Base-by-base conservation (phyloP, 768 basidiomycete genomes). In the Suillus subluteus region DNA sequence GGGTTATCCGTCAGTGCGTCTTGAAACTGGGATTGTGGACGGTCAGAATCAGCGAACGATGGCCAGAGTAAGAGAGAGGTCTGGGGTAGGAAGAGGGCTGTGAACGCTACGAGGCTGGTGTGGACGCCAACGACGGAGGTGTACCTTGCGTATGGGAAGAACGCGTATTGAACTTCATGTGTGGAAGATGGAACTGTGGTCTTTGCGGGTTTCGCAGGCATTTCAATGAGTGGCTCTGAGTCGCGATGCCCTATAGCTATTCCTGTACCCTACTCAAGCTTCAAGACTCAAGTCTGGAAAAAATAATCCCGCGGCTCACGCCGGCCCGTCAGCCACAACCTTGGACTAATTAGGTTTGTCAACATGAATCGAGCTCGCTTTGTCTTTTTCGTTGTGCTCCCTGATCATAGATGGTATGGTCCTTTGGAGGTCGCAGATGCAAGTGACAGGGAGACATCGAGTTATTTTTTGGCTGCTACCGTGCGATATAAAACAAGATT, bases 1-100 rank as follows among this genome's bases (percentile, higher is more conserved):
- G 92, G 90, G 67, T 83, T 84, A 3, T 79, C 72, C 0, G 94
- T 94, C 67, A 95, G 74, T 2, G 86, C 81, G 48, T 85, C 87
- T 26, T 95, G 77, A 76, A 93, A 91, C 2, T 84, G 84, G 67
- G 88, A 86, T 71, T 94, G 91, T 13, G 91, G 91, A 63, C 86
- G 82, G 71, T 92, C 52, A 4, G 16, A 5, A 5, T 30, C 90
- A 7, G 75, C 76, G 72, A 77, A 71, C 59, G 71, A 67, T 12
- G 76, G 71, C 15, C 76, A 79, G 66, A 82, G 79, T 32, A 87
- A 73, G 55, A 82, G 79, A 3, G 82, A 80, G 21, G 84, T 86
- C 61, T 84, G 85, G n/a, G 92, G 93, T n/a, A 94, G 81, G 74
- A 86, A 88, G 63, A 94, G 80, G 1, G 86, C 86, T 15, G 84